Base-by-base conservation (phyloP, 2,329 filamentous ascomycete genomes). In the Clarireedia sp. region DNA sequence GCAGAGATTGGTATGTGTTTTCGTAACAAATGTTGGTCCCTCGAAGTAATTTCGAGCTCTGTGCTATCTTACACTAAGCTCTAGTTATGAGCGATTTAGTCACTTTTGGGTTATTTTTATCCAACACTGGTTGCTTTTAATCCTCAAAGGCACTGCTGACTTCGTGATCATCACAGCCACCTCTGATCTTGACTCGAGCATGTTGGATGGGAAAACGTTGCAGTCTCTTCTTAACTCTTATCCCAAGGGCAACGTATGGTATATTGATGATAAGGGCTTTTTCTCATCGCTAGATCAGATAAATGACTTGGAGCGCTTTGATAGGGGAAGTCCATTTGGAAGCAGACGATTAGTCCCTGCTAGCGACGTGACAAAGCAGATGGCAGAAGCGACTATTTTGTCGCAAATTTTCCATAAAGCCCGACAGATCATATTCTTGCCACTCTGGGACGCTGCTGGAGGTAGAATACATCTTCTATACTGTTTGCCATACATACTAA, bases 391-490 rank as follows among this genome's bases (percentile, higher is more conserved):
- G 21, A 54, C 40, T 36, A 55, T 68, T 33, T 54, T 68, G 8
- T 62, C 61, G 1, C 57, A 56, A n/a, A 54, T 66, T 26, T 68
- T 68, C 26, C 57, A 60, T 9, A 59, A 60, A 48, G 63, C 63
- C 16, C 59, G 61, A 33, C 66, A 68, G 56, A 63, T 67, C 14
- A 63, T 67, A 12, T 67, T 68, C 40, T 48, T 68, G 7, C 66
- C 65, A 7, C 47, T 67, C 8, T 68, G 64, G 64, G 66, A 68
- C 59, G 62, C 64, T 40, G 60, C 57, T 50, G 60, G 51, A 47
- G 63, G 65, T 66, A 57, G 24, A 33, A 44, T 24, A 26, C 24
- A 26, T 6, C 24, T 26, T 26, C 24, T 26, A 26, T 26, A 26
- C 24, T 26, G 24, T 26, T 26, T 26, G 24, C 24, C 24, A 26